Evolutionary conservation across 1,139 yeast genomes (phyloP).

Genomic region (Saccharomyces hybrid): DNA sequence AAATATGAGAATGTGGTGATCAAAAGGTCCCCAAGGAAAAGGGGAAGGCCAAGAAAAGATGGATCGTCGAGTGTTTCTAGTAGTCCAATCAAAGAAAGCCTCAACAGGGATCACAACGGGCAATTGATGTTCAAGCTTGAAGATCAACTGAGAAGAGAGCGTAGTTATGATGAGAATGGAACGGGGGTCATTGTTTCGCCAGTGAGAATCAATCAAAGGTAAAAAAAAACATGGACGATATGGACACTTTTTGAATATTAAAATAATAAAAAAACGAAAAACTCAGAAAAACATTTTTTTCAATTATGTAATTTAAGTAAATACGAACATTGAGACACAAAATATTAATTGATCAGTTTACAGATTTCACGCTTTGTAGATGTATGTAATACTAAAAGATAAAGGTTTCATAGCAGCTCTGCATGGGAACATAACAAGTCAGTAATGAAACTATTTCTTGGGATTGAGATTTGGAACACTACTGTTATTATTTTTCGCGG

Average conservation of each 20-base stretch:
- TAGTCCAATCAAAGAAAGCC: constrained; percentile 24
- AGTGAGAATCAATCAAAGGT: background rate
- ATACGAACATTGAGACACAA: background rate
- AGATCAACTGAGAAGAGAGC: constrained; percentile 13
- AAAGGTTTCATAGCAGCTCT: background rate
- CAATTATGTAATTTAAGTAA: background rate
- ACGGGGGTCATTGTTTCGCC: background rate
- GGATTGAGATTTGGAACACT: background rate
- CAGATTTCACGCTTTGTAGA: background rate
- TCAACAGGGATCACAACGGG: constrained; percentile 21
- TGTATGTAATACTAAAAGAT: background rate
- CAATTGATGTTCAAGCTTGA: constrained; percentile 23
- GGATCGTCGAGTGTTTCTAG: constrained; percentile 11
- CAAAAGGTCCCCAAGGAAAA: constrained; percentile 28
- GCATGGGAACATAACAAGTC: background rate
- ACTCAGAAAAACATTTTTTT: background rate
- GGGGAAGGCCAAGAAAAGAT: constrained; percentile 27
- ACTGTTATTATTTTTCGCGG: constrained; percentile 8
- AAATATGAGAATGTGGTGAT: constrained; percentile 33
- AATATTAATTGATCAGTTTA: background rate
- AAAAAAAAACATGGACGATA: background rate
- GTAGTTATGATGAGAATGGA: background rate
- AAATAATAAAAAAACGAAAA: background rate
- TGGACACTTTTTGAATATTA: background rate
- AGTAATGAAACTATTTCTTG: background rate